Percentiles rank a stretch among this genome's conserved stretches.
phyloP scores from a whole-genome alignment of 306 rosid species.

The Senna tora region DNA sequence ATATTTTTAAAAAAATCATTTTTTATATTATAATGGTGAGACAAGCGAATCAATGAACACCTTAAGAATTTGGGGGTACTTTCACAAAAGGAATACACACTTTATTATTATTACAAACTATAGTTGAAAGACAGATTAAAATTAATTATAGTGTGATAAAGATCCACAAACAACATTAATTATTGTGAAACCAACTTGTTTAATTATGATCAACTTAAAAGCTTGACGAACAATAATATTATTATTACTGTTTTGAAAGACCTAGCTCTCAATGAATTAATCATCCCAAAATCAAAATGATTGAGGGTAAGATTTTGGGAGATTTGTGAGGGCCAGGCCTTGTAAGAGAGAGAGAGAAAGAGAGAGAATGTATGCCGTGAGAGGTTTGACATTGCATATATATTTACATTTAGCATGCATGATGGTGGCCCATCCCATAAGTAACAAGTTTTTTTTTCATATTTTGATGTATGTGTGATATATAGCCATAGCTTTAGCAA shows the following conservation, averaged over 20 bases:
- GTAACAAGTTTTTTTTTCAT: too few species aligned
- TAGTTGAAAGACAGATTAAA: neutral
- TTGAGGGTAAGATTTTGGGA: conserved; percentile 50
- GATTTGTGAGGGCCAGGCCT: conserved; percentile 34
- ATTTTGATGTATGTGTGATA: too few species aligned
- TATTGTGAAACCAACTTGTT: neutral
- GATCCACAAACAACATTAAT: neutral
- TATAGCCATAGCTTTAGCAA: too few species aligned
- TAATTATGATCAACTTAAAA: neutral
- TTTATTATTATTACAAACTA: neutral
- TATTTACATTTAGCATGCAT: conserved; percentile 26
- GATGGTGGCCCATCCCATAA: conserved; percentile 49
- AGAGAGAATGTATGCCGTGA: conserved; percentile 33
- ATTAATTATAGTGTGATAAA: neutral
- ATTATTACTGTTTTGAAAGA: too few species aligned
- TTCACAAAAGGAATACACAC: conserved; percentile 21
- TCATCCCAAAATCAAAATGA: conserved; percentile 39
- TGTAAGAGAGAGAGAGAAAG: too few species aligned
- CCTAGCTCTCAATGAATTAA: neutral
- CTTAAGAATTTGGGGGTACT: conserved; percentile 36
- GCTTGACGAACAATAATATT: too few species aligned
- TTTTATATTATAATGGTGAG: conserved; percentile 33
- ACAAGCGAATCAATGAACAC: conserved; percentile 20
- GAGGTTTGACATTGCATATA: conserved; percentile 41
- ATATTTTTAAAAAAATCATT: neutral